Evolutionary conservation across 805 yeast genomes (phyloP).

Genomic region (Maudiozyma saulgeensis): DNA sequence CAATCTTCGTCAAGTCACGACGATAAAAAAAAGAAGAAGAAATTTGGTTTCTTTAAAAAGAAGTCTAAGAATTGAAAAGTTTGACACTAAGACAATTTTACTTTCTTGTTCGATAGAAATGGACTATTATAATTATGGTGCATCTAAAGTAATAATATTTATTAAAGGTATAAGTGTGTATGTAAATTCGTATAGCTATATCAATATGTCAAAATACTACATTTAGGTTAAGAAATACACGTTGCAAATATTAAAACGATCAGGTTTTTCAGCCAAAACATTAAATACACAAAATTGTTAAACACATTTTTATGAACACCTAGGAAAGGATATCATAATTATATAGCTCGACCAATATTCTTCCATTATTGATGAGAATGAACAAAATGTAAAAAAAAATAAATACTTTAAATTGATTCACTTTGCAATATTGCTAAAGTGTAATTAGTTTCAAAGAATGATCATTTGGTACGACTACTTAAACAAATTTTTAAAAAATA

Average conservation of each 20-base stretch:
- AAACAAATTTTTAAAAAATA: background rate
- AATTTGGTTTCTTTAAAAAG: constrained; percentile 25
- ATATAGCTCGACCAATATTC: too few relatives aligned
- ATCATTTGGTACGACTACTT: background rate
- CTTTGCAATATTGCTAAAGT: too few relatives aligned
- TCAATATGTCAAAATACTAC: too few relatives aligned
- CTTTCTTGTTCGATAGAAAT: background rate
- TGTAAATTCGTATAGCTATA: background rate
- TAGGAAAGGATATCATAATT: too few relatives aligned
- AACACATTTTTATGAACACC: too few relatives aligned
- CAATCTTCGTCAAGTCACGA: background rate
- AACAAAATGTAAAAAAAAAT: too few relatives aligned
- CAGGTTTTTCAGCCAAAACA: background rate
- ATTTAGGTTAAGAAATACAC: background rate
- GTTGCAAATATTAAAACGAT: background rate
- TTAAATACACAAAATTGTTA: background rate
- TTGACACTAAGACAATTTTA: too few relatives aligned
- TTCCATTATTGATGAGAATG: too few relatives aligned
- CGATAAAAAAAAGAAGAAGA: constrained; percentile 22
- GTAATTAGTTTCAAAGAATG: too few relatives aligned
- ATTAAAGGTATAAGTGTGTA: background rate
- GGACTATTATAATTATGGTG: background rate
- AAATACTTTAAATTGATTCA: too few relatives aligned
- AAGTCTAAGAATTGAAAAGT: constrained; percentile 11
- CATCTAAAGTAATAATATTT: background rate